These are phyloP conservation scores for Rhododendron henanense DNA, from an alignment of 148 eudicot genomes.

Conservation along the genomic window DNA sequence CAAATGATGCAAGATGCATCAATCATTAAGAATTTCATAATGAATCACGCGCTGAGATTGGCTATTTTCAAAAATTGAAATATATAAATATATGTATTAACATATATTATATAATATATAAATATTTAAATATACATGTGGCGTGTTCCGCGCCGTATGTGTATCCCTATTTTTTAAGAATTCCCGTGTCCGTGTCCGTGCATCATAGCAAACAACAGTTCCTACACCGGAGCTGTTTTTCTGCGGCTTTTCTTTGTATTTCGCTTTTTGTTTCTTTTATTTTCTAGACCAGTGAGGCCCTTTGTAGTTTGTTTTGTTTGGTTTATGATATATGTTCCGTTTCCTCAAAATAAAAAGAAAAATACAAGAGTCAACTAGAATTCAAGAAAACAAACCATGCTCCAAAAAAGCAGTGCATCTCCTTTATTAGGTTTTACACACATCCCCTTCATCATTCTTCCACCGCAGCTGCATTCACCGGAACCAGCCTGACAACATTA, in stretches of 20 bases:
- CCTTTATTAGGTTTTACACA: constrained; percentile 88
- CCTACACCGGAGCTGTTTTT: background rate
- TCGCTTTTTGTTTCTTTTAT: background rate
- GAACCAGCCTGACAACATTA: constrained; percentile 59
- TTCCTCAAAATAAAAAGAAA: background rate
- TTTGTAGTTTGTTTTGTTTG: background rate
- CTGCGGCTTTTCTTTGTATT: too few relatives aligned
- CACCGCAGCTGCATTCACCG: constrained; percentile 86
- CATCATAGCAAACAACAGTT: background rate
- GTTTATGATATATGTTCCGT: background rate
- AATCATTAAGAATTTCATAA: too few relatives aligned
- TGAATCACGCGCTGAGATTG: too few relatives aligned
- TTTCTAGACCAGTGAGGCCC: background rate
- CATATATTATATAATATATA: too few relatives aligned
- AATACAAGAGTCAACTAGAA: background rate
- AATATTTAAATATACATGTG: too few relatives aligned
- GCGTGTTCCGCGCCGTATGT: too few relatives aligned
- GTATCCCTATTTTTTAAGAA: too few relatives aligned
- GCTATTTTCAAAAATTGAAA: too few relatives aligned
- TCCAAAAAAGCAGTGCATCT: constrained; percentile 96
- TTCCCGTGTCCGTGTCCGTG: too few relatives aligned
- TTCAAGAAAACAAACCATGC: constrained; percentile 65
- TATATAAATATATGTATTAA: too few relatives aligned
- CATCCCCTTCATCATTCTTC: constrained; percentile 61
- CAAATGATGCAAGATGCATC: too few relatives aligned